Evolutionary conservation across 371 early-diverging fungal genomes (phyloP), one percentile per base, ranked within the genome.

Genomic region (Haplosporangium sp.): DNA sequence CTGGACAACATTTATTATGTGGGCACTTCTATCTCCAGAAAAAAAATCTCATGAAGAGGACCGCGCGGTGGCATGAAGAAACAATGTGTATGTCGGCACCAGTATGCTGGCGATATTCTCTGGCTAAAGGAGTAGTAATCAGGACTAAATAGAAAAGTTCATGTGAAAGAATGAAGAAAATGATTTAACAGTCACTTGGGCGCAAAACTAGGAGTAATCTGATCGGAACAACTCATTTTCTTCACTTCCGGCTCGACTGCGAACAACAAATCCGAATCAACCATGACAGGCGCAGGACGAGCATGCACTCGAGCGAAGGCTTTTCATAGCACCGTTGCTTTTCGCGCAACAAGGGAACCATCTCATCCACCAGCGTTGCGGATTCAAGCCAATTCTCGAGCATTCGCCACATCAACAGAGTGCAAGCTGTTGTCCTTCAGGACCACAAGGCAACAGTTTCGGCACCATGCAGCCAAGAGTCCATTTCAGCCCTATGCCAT

Each of bases 201-300:
- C 29, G 29, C 4, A 29, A 29, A 29, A 29, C 13, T 29, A 4
- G 29, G 29, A 29, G 4, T 4, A 29, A 29, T 29, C 29, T 29
- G 29, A 29, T 29, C 29, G 29, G 29, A 29, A 29, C 29, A 29
- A 29, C 29, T 29, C 42, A n/a, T 50, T 47, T 46, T 56, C 54
- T 41, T 40, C 23, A 41, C 23, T 20, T 51, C 56, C 50, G 29
- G 50, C n/a, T 69, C 57, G 45, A 13, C 21, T 41, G 29, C 29
- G 29, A 29, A 29, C 29, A 29, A 64, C 11, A 1, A 37, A 13
- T 18, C 18, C 6, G 21, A 37, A 20, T 55, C 53, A 36, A 50
- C 53, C 60, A 75, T 75, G 75, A 23, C 66, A 45, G 62, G 61
- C n/a, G 58, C 62, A 45, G 66, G 57, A 60, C 56, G 65, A n/a